Percentiles rank a stretch among this genome's conserved stretches.
phyloP scores from a whole-genome alignment of 768 basidiomycete genomes.

The Lactifluus echinatus region DNA sequence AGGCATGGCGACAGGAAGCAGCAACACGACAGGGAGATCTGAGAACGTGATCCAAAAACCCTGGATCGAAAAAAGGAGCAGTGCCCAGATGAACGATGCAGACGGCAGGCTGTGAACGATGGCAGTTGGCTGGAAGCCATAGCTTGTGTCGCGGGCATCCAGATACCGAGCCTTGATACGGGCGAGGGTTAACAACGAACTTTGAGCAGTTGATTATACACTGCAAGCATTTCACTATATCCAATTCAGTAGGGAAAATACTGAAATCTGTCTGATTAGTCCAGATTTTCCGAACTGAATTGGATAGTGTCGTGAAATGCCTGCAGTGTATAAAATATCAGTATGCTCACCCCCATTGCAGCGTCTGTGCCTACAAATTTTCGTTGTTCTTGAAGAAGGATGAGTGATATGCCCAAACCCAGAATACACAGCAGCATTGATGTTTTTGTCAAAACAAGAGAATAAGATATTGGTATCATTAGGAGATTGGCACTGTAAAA shows the following conservation, averaged over 20 bases:
- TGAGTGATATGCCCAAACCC: neutral
- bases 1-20: neutral
- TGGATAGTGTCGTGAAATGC: too few relatives aligned
- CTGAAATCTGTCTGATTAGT: too few relatives aligned
- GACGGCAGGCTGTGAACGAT: slow-evolving; percentile 9
- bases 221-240: too few relatives aligned
- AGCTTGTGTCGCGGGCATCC: neutral
- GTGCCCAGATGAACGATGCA: slow-evolving; percentile 1
- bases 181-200: neutral
- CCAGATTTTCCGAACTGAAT: too few relatives aligned
- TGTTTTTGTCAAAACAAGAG: neutral
- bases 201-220: neutral
- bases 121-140: slow-evolving; percentile 11
- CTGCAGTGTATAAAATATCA: too few relatives aligned
- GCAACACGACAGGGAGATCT: neutral
- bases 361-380: neutral
- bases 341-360: neutral
- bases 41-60: slow-evolving; percentile 9
- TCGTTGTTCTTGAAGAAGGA: slow-evolving; percentile 1
- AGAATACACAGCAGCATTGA: neutral
- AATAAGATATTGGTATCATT: neutral
- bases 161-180: neutral
- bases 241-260: too few relatives aligned
- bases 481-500: slow-evolving; percentile 1
- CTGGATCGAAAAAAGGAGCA: slow-evolving; percentile 3